Evolutionary conservation across 441 rosid species (phyloP), one percentile per base, ranked within the genome.

Genomic region (Populus hybrid): DNA sequence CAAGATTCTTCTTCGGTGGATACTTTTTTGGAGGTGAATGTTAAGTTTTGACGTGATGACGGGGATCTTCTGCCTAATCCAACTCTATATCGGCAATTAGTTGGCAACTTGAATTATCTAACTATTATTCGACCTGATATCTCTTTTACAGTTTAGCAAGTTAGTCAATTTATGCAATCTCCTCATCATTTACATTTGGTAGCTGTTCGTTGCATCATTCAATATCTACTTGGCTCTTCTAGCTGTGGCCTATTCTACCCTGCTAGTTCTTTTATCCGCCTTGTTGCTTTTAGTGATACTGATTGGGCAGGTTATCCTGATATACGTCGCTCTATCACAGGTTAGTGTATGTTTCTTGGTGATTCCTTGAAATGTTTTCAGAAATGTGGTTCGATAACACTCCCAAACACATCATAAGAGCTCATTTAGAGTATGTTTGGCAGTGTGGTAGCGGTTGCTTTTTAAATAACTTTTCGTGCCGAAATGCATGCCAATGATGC

Each of bases 291-390:
- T 14, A 65, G 8, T 65, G 34, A 65, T 10, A 18, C 1, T 9
- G 18, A 65, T 24, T 24, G 34, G 18, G 18, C 3, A 4, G 8
- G n/a, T 16, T 53, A n/a, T 18, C n/a, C 1, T 0, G 8, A 53
- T 53, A 53, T 8, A 12, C 0, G 3, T 0, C 2, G 3, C 12
- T 38, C 0, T 38, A 3, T 38, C 12, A 38, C 0, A 0, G 4
- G 10, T 38, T 38, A 10, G 3, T 38, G 42, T 38, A 38, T 10
- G 42, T 38, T 38, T 38, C 12, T 38, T 10, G 42, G 1, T 38
- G 42, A 38, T 38, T 2, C 1, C 42, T 10, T 38, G 42, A 38
- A 28, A 28, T 0, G 2, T 30, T 30, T 30, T 30, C 5, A 30
- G 5, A 30, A 30, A 4, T 30, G 32, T 30, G 4, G 32, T 30